phyloP scores from a whole-genome alignment of 169 alveolate species.

The Eimeria falciformis region DNA sequence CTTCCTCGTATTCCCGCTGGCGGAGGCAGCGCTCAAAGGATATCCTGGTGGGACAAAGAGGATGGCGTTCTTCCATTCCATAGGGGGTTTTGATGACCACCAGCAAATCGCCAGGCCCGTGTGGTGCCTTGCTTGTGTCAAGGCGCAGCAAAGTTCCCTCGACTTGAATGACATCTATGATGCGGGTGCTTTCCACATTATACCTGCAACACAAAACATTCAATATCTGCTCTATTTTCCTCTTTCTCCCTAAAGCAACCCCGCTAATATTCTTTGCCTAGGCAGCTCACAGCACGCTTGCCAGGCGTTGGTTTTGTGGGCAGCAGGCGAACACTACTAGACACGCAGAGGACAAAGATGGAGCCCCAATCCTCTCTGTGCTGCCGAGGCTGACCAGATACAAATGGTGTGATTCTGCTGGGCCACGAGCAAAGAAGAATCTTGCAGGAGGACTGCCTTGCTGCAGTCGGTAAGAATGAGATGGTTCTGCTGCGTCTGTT shows the following conservation, averaged over 20 bases:
- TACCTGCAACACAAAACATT: not conserved
- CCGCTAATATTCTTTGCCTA: too few species aligned
- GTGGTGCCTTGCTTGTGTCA: not conserved
- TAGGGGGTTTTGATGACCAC: not conserved
- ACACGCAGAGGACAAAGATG: too few species aligned
- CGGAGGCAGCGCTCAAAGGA: conserved; percentile 12
- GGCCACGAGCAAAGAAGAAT: conserved; percentile 5
- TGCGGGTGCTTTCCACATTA: not conserved
- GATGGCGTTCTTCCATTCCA: not conserved
- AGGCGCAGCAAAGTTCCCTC: not conserved
- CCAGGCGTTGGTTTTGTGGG: too few species aligned
- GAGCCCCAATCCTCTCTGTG: too few species aligned
- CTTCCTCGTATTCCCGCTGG: conserved; percentile 13
- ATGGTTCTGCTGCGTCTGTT: not conserved
- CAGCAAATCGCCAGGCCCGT: not conserved
- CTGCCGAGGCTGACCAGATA: not conserved
- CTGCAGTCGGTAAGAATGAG: conserved; percentile 20
- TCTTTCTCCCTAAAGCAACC: too few species aligned
- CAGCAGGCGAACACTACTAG: too few species aligned
- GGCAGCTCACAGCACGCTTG: too few species aligned
- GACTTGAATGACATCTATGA: conserved; percentile 8
- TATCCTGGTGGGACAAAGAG: not conserved
- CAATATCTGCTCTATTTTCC: too few species aligned
- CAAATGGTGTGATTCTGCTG: not conserved
- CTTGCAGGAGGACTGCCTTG: not conserved